Evolutionary conservation across 352 stramenopile genomes (phyloP), one percentile per base, ranked within the genome.

Genomic region (Pythium rishiriense): DNA sequence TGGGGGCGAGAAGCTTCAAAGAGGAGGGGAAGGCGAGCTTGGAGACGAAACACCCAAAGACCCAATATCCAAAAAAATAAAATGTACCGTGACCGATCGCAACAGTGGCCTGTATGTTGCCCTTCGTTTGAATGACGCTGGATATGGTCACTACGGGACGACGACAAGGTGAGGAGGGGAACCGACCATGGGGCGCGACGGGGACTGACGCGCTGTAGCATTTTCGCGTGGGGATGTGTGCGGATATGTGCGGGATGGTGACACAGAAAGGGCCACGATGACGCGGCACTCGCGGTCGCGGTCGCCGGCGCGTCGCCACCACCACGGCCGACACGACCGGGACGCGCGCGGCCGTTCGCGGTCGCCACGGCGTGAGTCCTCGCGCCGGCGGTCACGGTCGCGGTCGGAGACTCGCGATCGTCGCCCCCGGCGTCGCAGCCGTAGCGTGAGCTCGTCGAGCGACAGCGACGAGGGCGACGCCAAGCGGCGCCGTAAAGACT

Each of bases 1-100:
- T 41, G 14, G 35, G n/a, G n/a, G 53, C 17, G 53, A 59, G 55
- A 62, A 72, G 58, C 65, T 66, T 66, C 48, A 66, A 66, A 53
- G 58, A 53, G 35, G 11, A 14, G 6, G 6, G 11, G 2, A 17
- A 41, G 35, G 11, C 31, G 6, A 39, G 21, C 39, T 7, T 15
- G 35, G 14, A 7, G 47, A 21, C 17, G 28, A 60, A 37, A 37
- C n/a, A 64, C 57, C 45, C 45, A 64, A 65, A 51, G 37, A 33
- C 45, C 58, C 48, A 58, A 64, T 21, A 64, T 56, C 57, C 47
- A 57, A 56, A 49, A 14, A 12, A 19, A 42, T 6, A 19, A n/a
- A n/a, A n/a, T n/a, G 12, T 45, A 62, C 55, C 31, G 42, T 54
- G 19, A 5, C 19, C 6, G 3, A 35, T 12, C 21, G 26, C 1